Percentiles rank a stretch among this genome's conserved stretches.
Evolutionary conservation across 371 early-diverging fungal species (phyloP).

Genomic region (Capniomyces stellatus): DNA sequence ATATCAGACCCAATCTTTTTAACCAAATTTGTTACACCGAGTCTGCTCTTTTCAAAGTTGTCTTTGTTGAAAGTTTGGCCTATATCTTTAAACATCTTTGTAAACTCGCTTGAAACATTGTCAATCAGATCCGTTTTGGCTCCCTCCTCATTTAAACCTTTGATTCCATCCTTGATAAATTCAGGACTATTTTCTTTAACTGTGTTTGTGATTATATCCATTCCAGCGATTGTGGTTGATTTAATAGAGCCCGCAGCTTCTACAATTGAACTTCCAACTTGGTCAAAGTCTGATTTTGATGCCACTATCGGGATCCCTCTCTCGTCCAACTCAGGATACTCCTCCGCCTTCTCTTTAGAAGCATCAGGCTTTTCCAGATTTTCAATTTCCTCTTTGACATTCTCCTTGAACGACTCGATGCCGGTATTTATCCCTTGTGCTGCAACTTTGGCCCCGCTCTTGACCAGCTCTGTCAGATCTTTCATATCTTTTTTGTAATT

Average conservation of each 20-base stretch:
- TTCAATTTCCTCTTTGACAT: not conserved
- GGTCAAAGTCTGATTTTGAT: not conserved
- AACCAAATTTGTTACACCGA: not conserved
- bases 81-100: not conserved
- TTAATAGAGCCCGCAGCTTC: not conserved
- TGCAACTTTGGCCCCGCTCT: not conserved
- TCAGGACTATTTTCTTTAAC: not conserved
- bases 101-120: not conserved
- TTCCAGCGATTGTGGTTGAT: not conserved
- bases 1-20: slow-evolving; percentile 5
- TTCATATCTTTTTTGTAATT: slow-evolving; percentile 13
- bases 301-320: slow-evolving; percentile 3
- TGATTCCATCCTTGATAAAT: not conserved
- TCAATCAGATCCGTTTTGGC: not conserved
- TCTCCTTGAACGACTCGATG: not conserved
- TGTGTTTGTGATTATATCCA: not conserved
- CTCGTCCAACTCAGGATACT: not conserved
- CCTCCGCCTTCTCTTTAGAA: not conserved
- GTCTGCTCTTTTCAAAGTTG: not conserved
- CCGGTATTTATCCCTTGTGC: not conserved
- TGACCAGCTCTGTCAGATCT: not conserved
- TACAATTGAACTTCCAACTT: not conserved
- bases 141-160: not conserved
- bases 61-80: not conserved
- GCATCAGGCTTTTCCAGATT: not conserved